Percentiles rank a stretch among this genome's conserved stretches.
These are phyloP conservation scores for Scheffersomyces insectosa DNA, from an alignment of 1,139 yeast species.

Conservation along the genomic window DNA sequence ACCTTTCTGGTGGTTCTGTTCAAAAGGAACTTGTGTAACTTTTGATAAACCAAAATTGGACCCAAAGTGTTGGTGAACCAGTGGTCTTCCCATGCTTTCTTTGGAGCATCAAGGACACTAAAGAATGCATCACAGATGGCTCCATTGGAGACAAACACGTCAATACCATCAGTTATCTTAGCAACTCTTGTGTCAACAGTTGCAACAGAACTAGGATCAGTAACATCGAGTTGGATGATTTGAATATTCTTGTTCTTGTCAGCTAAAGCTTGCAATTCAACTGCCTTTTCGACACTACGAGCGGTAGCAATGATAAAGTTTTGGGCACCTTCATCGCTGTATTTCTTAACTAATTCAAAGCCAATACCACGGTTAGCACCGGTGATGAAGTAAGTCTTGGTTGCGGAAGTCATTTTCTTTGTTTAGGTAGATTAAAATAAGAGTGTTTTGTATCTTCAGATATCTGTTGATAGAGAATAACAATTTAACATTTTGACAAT, in stretches of 20 bases:
- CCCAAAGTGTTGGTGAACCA: conserved; percentile 3
- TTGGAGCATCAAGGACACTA: background rate
- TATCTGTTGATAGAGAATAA: too few species aligned
- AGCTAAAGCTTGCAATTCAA: conserved; percentile 6
- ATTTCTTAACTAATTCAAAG: conserved; percentile 10
- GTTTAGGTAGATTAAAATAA: too few species aligned
- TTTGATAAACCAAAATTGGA: conserved; percentile 2
- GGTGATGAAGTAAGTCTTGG: conserved; percentile 6
- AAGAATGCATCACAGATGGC: background rate
- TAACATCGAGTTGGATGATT: too few species aligned
- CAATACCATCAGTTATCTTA: background rate
- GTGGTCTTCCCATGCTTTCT: conserved; percentile 1
- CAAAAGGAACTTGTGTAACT: conserved; percentile 1
- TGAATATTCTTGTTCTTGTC: too few species aligned
- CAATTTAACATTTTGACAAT: too few species aligned
- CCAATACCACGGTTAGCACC: conserved; percentile 27
- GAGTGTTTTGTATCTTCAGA: too few species aligned
- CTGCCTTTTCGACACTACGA: conserved; percentile 10
- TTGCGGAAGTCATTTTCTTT: too few species aligned
- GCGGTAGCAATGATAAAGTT: conserved; percentile 16
- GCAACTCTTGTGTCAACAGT: too few species aligned
- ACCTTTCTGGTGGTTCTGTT: conserved; percentile 3
- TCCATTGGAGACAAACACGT: conserved; percentile 5
- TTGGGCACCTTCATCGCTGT: conserved; percentile 9
- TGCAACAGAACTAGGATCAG: too few species aligned